Conservation (phyloP, 495 filamentous ascomycete species). For the Xylaria telfairii region DNA sequence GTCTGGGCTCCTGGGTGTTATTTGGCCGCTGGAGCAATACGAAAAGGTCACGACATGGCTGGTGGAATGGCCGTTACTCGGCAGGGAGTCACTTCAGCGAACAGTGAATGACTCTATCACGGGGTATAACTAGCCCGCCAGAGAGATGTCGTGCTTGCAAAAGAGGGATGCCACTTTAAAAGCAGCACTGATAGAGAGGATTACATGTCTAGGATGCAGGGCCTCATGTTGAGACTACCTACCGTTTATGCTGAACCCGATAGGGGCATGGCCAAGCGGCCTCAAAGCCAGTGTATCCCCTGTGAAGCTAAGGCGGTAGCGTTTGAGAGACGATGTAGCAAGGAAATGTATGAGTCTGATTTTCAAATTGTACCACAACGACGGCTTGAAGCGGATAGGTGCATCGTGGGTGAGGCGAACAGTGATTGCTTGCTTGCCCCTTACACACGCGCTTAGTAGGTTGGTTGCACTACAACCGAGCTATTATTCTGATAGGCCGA, state of each 20-base stretch:
- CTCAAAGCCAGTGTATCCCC: background rate
- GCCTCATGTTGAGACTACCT: background rate
- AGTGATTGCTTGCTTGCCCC: background rate
- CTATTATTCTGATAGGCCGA: background rate
- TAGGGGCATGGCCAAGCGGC: background rate
- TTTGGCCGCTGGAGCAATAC: background rate
- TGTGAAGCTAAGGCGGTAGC: background rate
- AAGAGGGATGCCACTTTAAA: background rate
- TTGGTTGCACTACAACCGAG: background rate
- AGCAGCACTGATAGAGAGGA: background rate
- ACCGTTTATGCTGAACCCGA: background rate
- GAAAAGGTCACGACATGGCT: background rate
- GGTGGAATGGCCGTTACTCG: background rate
- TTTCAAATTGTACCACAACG: slow-evolving; percentile 5
- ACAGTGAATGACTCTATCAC: background rate
- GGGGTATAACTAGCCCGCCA: background rate
- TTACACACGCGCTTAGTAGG: background rate
- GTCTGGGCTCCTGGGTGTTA: background rate
- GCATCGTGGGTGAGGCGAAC: background rate
- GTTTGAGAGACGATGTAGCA: background rate
- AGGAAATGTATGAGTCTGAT: background rate
- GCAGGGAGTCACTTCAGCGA: background rate
- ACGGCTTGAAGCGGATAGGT: background rate
- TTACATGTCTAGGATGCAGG: background rate
- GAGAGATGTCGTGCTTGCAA: background rate